Evolutionary conservation across 2,329 filamentous ascomycete species (phyloP), one percentile per base, ranked within the genome.

Genomic region (Arthrobotrys musiformis): DNA sequence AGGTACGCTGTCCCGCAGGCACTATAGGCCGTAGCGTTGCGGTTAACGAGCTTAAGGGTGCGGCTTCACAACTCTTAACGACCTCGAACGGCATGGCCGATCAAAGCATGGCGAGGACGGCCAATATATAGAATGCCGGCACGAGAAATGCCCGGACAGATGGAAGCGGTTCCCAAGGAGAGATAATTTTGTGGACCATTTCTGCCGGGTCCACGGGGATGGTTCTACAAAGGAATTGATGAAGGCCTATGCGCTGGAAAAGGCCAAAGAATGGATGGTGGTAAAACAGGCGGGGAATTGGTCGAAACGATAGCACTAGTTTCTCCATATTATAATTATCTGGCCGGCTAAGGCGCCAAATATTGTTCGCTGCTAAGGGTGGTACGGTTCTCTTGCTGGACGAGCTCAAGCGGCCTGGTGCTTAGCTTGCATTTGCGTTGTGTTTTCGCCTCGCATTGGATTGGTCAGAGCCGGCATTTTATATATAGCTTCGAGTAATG

Each of bases 171-270:
- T 77, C 26, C 73, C 73, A 35, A 60, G 73, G 15, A 66, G 73
- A 26, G 73, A 77, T 54, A 77, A 77, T 35, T 77, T 77, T 50
- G 61, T 77, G 46, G 73, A 77, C 50, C 73, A 77, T 61, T 77
- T 54, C 52, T 77, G 66, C 60, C 73, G 73, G 66, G 73, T 77
- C 52, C 73, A 77, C 42, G 73, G 73, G 13, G 24, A 77, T 26
- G 66, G 60, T 24, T n/a, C 30, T 28, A 26, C 73, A 50, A 70
- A 70, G 19, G 73, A 77, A 9, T 52, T 66, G 33, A 44, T 77
- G 22, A 77, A 77, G 24, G 26, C 48, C 30, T 70, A 22, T 67
- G 73, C 66, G 26, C 33, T 70, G 61, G 66, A 77, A 30, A 66
- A 56, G 19, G 73, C 66, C 28, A 77, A 67, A 50, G 61, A 77